These are phyloP conservation scores for Solanum appendiculatum DNA, from an alignment of 257 asterid genomes.

Conservation along the genomic window DNA sequence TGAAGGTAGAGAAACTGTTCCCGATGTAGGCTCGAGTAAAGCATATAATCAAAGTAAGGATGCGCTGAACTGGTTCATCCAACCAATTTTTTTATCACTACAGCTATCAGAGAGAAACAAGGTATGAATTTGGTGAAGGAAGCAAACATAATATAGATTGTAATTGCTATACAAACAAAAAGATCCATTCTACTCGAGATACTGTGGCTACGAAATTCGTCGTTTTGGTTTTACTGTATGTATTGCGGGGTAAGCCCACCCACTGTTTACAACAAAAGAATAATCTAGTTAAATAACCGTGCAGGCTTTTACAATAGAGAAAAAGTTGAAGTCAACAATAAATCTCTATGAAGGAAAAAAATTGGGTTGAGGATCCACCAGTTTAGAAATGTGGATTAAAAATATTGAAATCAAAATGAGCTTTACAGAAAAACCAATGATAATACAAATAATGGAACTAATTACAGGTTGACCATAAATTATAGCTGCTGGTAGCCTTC, in stretches of 20 bases:
- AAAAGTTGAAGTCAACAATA: neutral
- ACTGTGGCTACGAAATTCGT: neutral
- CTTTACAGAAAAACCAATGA: neutral
- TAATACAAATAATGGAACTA: neutral
- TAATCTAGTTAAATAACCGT: neutral
- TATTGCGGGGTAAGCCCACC: neutral
- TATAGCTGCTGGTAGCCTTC: neutral
- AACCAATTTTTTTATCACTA: neutral
- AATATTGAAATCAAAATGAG: constrained; percentile 10
- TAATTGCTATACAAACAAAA: neutral
- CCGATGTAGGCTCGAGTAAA: neutral
- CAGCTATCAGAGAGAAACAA: neutral
- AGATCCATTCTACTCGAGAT: neutral
- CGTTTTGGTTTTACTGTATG: neutral
- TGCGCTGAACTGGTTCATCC: neutral
- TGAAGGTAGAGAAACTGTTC: neutral
- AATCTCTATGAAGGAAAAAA: neutral
- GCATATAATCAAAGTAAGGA: neutral
- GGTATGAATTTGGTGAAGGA: neutral
- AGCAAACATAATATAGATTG: neutral
- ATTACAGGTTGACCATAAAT: neutral
- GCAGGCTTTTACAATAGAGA: neutral
- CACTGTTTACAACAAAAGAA: neutral
- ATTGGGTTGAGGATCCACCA: constrained; percentile 13
- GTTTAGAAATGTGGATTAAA: constrained; percentile 9